These are phyloP conservation scores for Rickenella mellea DNA, from an alignment of 768 basidiomycete genomes.

Conservation along the genomic window DNA sequence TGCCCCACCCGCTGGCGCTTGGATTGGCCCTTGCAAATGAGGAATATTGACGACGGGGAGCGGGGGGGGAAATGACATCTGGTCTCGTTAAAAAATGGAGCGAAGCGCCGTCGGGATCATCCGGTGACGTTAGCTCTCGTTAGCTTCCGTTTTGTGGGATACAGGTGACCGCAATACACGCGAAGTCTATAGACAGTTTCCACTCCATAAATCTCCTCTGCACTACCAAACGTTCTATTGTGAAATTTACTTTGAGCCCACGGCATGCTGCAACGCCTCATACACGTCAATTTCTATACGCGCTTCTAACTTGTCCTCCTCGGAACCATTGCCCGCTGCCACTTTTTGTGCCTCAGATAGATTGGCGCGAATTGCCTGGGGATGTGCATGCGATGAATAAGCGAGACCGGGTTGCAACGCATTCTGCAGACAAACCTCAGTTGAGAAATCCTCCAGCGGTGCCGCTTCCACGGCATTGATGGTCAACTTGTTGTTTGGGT, in stretches of 20 bases:
- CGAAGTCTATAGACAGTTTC: background rate
- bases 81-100: too few relatives aligned
- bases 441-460: constrained; percentile 80
- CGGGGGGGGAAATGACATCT: too few relatives aligned
- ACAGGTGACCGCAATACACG: background rate
- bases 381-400: constrained; percentile 4
- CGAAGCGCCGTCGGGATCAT: too few relatives aligned
- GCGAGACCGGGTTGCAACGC: background rate
- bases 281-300: constrained; percentile 94
- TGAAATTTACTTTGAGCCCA: constrained; percentile 48
- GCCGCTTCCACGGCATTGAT: constrained; percentile 97
- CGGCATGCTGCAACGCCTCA: constrained; percentile 85
- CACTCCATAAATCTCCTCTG: too few relatives aligned
- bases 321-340: constrained; percentile 73
- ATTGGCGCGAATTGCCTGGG: constrained; percentile 81
- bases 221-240: too few relatives aligned
- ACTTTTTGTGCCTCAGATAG: constrained; percentile 84
- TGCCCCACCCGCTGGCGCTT: too few relatives aligned
- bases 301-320: constrained; percentile 90
- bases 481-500: constrained; percentile 93
- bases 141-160: background rate
- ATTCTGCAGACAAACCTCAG: constrained; percentile 53
- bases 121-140: background rate
- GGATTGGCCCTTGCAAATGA: too few relatives aligned
- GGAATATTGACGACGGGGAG: too few relatives aligned